Conservation (phyloP, 257 asterid species). For the Fraxinus pennsylvanica region DNA sequence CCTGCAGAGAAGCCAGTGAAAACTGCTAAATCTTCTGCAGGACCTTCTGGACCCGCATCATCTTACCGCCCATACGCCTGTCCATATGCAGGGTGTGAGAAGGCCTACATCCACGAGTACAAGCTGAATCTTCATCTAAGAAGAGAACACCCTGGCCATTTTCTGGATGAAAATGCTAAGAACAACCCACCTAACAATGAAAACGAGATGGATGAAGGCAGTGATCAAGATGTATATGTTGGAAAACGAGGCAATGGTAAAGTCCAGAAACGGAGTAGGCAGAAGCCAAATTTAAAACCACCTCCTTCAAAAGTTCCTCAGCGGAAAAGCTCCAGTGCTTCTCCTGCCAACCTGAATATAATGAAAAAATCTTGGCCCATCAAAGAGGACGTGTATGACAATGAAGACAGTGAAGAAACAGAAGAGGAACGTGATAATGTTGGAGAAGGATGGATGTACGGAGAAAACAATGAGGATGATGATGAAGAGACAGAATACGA, state of each 20-base stretch:
- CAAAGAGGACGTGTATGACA: slow-evolving; percentile 44
- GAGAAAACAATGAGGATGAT: slow-evolving; percentile 37
- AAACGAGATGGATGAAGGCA: slow-evolving; percentile 78
- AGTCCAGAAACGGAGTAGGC: slow-evolving; percentile 61
- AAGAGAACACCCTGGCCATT: slow-evolving; percentile 93
- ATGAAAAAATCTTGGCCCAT: slow-evolving; percentile 61
- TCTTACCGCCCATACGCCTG: slow-evolving; percentile 88
- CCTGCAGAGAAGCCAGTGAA: slow-evolving; percentile 74
- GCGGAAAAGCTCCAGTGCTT: slow-evolving; percentile 53
- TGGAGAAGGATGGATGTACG: slow-evolving; percentile 46
- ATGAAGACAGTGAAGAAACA: slow-evolving; percentile 60
- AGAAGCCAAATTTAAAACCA: slow-evolving; percentile 70
- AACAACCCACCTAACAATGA: slow-evolving; percentile 41
- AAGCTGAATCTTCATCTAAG: slow-evolving; percentile 91
- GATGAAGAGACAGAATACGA: slow-evolving; percentile 63
- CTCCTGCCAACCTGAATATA: slow-evolving; percentile 50
- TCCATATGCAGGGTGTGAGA: slow-evolving; percentile 92
- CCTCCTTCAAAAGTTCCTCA: slow-evolving; percentile 75
- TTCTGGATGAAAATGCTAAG: slow-evolving; percentile 70
- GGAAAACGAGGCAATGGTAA: slow-evolving; percentile 58
- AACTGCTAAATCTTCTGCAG: slow-evolving; percentile 59
- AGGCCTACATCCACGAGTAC: slow-evolving; percentile 98
- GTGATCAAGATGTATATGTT: slow-evolving; percentile 68
- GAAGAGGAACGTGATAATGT: slow-evolving; percentile 53
- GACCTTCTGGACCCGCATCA: slow-evolving; percentile 58